Percentiles rank a stretch among this genome's conserved stretches.
These are phyloP conservation scores for Ampelomyces quisqualis DNA, from an alignment of 2,329 filamentous ascomycete species.

Conservation along the genomic window DNA sequence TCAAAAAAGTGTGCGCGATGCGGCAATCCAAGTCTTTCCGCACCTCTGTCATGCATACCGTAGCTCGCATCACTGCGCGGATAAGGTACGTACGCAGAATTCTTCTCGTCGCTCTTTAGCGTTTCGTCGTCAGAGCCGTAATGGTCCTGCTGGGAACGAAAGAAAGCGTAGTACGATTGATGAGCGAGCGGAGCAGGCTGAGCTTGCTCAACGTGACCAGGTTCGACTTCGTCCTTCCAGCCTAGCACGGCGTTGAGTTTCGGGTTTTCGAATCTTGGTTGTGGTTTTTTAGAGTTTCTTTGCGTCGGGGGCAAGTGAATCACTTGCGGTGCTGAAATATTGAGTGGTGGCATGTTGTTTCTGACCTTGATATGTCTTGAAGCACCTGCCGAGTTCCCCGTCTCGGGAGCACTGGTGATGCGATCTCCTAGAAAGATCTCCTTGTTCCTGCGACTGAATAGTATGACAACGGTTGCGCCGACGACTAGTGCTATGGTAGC, in stretches of 20 bases:
- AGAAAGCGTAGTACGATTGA: neutral
- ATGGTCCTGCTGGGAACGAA: neutral
- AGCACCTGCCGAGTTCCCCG: neutral
- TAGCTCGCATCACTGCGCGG: neutral
- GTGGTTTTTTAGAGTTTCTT: neutral
- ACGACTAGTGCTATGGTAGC: neutral
- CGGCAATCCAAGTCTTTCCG: neutral
- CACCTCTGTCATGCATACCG: neutral
- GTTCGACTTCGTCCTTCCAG: neutral
- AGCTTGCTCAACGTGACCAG: no score
- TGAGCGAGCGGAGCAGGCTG: neutral
- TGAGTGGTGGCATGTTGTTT: neutral
- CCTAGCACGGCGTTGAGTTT: neutral
- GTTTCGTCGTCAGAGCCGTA: neutral
- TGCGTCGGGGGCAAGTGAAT: neutral
- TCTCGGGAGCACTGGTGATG: neutral
- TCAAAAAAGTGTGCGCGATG: neutral
- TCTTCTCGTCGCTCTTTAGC: neutral
- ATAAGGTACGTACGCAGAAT: conserved; percentile 1
- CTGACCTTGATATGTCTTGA: neutral
- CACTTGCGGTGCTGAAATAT: neutral
- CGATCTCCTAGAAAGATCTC: conserved; percentile 1
- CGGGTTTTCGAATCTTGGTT: neutral
- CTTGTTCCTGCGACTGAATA: conserved; percentile 1
- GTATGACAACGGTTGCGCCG: neutral